Evolutionary conservation across 306 rosid species (phyloP), one percentile per base, ranked within the genome.

Genomic region (Cucurbita moschata): DNA sequence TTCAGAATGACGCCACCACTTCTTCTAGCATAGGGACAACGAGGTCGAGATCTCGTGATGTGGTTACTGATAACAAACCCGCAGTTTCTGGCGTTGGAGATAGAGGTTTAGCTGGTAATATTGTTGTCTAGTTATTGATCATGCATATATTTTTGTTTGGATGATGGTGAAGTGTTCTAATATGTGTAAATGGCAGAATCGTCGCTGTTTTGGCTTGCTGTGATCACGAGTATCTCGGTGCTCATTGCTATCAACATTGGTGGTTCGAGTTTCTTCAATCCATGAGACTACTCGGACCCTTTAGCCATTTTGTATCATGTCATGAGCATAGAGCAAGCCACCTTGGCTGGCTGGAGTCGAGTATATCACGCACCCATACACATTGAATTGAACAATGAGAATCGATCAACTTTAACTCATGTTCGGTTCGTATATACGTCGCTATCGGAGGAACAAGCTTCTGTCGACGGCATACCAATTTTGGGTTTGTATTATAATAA

Each of bases 191-290:
- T 1, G 54, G 13, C 94, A 94, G 97, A 89, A 38, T 85, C 82
- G 37, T 86, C 87, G 37, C 78, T 95, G 77, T 64, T 89, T 76
- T 95, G 99, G 99, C 83, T 91, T 42, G 89, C 97, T n/a, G 91
- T 87, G 79, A 81, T 91, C 65, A 83, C 97, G 4, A 46, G 96
- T 82, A 60, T 87, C 63, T 86, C 92, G 0, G 75, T 88, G 64
- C 81, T 95, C 68, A 89, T 89, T 83, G 87, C 99, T 55, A 7
- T 85, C 81, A 88, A 85, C 72, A 81, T 91, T 43, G 92, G 96
- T 26, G 91, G 97, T 75, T 89, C 97, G 56, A 84, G 83, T 81
- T 72, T 95, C 79, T 95, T 95, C 91, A 95, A 94, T 82, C 99
- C 97, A 69, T 94, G 80, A 16, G 19, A 49, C 53, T 13, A 49